Base-by-base conservation (phyloP, 768 basidiomycete species). In the Coprinopsis marcescibilis region DNA sequence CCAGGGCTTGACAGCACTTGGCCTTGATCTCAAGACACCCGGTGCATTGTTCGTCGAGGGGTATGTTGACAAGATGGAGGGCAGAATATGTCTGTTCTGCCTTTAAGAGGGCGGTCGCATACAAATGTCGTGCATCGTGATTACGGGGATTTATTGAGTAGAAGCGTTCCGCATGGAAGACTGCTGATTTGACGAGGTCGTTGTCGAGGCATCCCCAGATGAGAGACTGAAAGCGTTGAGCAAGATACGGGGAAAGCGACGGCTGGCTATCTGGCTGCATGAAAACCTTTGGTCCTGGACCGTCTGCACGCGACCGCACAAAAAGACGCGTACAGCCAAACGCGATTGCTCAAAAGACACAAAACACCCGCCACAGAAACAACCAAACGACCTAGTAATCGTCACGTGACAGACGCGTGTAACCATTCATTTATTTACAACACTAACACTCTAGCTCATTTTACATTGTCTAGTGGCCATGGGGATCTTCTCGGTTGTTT, bases 121-220 rank as follows among this genome's bases (percentile, higher is more conserved):
- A 88, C 36, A 93, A 76, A 70, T 89, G 89, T 47, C 87, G 78
- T 54, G 89, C 81, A 59, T 88, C 83, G 61, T 94, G 91, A 64
- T 79, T 81, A 24, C 69, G 62, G 51, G 74, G 71, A 64, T 87
- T 82, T 63, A 88, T 66, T 32, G 80, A 77, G 61, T 76, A 85
- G 62, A 88, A 88, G 53, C 89, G 71, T 66, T 94, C 92, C 27
- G 90, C 89, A 68, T 88, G 88, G 70, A 95, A 95, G 37, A 89
- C 77, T 32, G 91, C 90, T 11, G 89, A 82, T 63, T 76, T 78
- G 56, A 77, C 71, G 36, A 92, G 79, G 57, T 85, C 85, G 45
- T 80, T 76, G 68, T 92, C 89, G 49, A 92, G 81, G 66, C 81
- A 89, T 56, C 80, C 79, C 88, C 89, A 90, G 57, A 90, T 73